phyloP scores from a whole-genome alignment of 192 early-diverging fungal genomes.

The Cladochytrium replicatum region DNA sequence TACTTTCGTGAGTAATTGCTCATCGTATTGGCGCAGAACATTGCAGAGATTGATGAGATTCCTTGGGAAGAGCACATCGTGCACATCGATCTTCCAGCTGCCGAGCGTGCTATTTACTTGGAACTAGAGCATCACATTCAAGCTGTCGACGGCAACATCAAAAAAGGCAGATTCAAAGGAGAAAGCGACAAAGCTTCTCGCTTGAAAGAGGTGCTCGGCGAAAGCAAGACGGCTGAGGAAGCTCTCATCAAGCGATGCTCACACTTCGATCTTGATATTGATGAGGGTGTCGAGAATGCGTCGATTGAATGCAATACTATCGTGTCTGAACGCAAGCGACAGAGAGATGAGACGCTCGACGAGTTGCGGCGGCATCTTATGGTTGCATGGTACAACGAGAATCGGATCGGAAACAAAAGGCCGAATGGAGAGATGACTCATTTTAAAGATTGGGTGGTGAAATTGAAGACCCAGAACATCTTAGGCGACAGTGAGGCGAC shows the following conservation, averaged over 20 bases:
- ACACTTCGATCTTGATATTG: slow-evolving; percentile 29
- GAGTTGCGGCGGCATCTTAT: slow-evolving; percentile 12
- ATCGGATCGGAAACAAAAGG: slow-evolving; percentile 6
- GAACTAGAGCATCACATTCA: slow-evolving; percentile 37
- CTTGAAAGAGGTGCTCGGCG: slow-evolving; percentile 21
- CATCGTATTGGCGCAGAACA: too few species aligned
- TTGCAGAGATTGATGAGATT: slow-evolving; percentile 39
- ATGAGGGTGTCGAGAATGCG: slow-evolving; percentile 4
- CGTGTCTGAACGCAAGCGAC: slow-evolving; percentile 18
- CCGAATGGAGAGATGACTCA: slow-evolving; percentile 6
- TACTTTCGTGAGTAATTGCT: too few species aligned
- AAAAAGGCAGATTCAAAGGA: slow-evolving; percentile 21
- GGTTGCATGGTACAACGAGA: too few species aligned
- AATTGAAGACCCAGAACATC: slow-evolving; percentile 8
- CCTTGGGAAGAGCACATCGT: slow-evolving; percentile 12
- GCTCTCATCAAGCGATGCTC: slow-evolving; percentile 35
- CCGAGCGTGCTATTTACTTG: slow-evolving; percentile 31
- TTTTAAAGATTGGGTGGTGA: slow-evolving; percentile 22
- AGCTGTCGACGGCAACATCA: slow-evolving; percentile 32
- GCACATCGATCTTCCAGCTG: slow-evolving; percentile 22
- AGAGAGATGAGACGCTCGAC: slow-evolving; percentile 19
- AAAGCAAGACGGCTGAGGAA: slow-evolving; percentile 26
- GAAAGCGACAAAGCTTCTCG: slow-evolving; percentile 27
- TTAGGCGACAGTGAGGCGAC: slow-evolving; percentile 25
- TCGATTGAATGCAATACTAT: slow-evolving; percentile 19